These are phyloP conservation scores for Vavraia culicis DNA, from an alignment of 371 early-diverging fungal species.

Conservation along the genomic window DNA sequence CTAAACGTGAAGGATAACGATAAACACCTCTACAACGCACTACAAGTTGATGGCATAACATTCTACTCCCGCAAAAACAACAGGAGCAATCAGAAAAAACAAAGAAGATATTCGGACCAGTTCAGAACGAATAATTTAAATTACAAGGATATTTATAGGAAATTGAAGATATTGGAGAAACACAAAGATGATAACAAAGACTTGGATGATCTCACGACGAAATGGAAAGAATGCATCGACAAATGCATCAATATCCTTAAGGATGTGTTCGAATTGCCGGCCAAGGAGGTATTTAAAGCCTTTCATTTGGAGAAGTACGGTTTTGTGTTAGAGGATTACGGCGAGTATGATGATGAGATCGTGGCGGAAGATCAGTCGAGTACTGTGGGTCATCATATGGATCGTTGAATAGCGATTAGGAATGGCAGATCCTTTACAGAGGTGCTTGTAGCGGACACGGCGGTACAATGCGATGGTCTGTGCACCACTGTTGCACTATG, in stretches of 20 bases:
- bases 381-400: too few relatives aligned
- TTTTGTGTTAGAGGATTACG: slow-evolving; percentile 24
- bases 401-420: too few relatives aligned
- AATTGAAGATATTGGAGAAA: slow-evolving; percentile 28
- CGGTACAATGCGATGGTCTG: too few relatives aligned
- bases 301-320: slow-evolving; percentile 24
- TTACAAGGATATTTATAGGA: slow-evolving; percentile 27
- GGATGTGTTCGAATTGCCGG: slow-evolving; percentile 15
- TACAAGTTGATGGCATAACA: slow-evolving; percentile 14
- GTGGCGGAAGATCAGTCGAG: too few relatives aligned
- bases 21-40: slow-evolving; percentile 6
- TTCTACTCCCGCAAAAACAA: slow-evolving; percentile 15
- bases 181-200: slow-evolving; percentile 19
- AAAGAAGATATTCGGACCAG: slow-evolving; percentile 32
- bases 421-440: too few relatives aligned
- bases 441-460: too few relatives aligned
- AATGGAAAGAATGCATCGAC: slow-evolving; percentile 18
- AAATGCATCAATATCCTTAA: slow-evolving; percentile 22
- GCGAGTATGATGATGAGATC: slow-evolving; percentile 1
- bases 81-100: slow-evolving; percentile 3
- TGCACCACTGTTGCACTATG: too few relatives aligned
- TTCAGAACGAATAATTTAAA: slow-evolving; percentile 27
- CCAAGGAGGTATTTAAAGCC: slow-evolving; percentile 19
- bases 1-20: slow-evolving; percentile 1
- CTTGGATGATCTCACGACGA: slow-evolving; percentile 10